Evolutionary conservation across 441 rosid genomes (phyloP), one percentile per base, ranked within the genome.

Genomic region (Arabidopsis hybrid): DNA sequence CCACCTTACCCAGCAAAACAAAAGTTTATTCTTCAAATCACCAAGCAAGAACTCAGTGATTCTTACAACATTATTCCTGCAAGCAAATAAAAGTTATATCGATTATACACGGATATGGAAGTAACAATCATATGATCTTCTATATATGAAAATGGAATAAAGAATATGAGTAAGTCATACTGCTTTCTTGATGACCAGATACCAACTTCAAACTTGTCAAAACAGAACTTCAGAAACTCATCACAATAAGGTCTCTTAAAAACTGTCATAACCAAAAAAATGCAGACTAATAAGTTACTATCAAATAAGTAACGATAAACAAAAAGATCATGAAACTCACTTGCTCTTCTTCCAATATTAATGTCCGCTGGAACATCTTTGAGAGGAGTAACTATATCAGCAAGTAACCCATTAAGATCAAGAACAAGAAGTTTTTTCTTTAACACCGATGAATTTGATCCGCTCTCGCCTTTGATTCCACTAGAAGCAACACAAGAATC

Each of bases 1-100:
- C 59, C 45, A 68, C 82, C 51, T 81, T 82, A 95, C 99, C 99
- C 97, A 95, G 77, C 91, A 88, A 83, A 95, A 92, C 52, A 95
- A 81, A 74, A 91, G 68, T 79, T 83, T 88, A 34, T 0, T 46
- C 89, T 80, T 89, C 89, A 87, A 56, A 82, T 92, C 92, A 43
- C 92, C 93, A 75, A 95, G 72, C 79, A 92, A 75, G 81, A 58
- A 83, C 47, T 87, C 83, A 63, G 92, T 76, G 65, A 91, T 68
- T 67, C 76, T 83, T 11, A 80, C 83, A 35, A 95, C 81, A 60
- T 85, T 87, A 73, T 78, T 78, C 87, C 98, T 95, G 83, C 31
- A 76, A 58, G 38, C 17, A 76, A 57, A 66, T 45, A 60, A 4
- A 43, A 4, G 29, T 29, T 34, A 36, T 6, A 36, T 75, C 16